A percentile compares a stretch with the other conserved stretches of the same genome.
These are phyloP conservation scores for Millerago galiae DNA, from an alignment of 805 yeast species.

Conservation along the genomic window DNA sequence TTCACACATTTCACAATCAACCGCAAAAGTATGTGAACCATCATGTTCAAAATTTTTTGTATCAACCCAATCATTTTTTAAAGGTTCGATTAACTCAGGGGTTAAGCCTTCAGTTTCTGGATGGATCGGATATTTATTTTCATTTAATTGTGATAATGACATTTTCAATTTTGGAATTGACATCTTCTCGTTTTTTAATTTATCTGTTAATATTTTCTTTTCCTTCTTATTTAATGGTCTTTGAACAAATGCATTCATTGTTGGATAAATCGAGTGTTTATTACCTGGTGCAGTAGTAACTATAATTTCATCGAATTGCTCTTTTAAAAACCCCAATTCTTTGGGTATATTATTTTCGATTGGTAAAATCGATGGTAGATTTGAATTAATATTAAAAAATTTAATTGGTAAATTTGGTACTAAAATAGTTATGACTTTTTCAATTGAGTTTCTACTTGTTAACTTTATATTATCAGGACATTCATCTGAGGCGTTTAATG, in stretches of 20 bases:
- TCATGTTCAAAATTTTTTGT: conserved; percentile 48
- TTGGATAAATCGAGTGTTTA: conserved; percentile 46
- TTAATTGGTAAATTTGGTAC: conserved; percentile 43
- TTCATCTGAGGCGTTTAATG: conserved; percentile 23
- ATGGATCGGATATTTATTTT: conserved; percentile 58
- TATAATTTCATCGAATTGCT: conserved; percentile 35
- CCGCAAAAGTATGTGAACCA: conserved; percentile 61
- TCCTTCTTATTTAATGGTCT: conserved; percentile 55
- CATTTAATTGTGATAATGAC: conserved; percentile 40
- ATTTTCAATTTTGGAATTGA: conserved; percentile 49
- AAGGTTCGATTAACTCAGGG: conserved; percentile 6
- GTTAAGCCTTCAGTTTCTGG: conserved; percentile 24
- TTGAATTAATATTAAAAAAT: conserved; percentile 3
- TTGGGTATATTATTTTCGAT: conserved; percentile 1
- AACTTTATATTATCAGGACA: conserved; percentile 45
- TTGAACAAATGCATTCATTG: conserved; percentile 47
- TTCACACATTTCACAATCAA: conserved; percentile 93
- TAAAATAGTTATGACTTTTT: conserved; percentile 51
- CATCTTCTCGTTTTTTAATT: conserved; percentile 27
- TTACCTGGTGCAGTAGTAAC: conserved; percentile 65
- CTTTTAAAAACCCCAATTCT: conserved; percentile 24
- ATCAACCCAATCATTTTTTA: conserved; percentile 41
- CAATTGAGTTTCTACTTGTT: conserved; percentile 39
- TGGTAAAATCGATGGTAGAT: conserved; percentile 2
- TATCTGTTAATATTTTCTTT: conserved; percentile 32